Evolutionary conservation across 257 asterid genomes (phyloP), one percentile per base, ranked within the genome.

Genomic region (Verbascum thapsus): DNA sequence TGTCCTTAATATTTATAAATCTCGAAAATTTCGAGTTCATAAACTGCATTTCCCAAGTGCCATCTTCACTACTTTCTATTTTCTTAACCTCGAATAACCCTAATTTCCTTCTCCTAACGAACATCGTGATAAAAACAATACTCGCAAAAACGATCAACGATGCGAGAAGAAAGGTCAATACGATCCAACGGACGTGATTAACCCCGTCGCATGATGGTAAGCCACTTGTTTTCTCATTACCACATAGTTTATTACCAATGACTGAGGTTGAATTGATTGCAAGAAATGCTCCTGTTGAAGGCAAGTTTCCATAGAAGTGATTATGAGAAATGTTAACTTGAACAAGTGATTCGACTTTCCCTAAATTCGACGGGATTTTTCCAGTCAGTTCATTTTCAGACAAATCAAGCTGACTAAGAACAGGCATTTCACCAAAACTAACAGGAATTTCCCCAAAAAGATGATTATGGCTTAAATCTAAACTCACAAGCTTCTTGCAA

Each of bases 351-450:
- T 81, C 85, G 0, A 82, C 78, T 23, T 61, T 58, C 0, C 98
- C 98, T 34, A 90, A 67, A 47, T 77, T 69, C 4, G 69, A 15
- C 0, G 96, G 96, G 18, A 90, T 79, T 70, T 68, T 49, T 0
- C 98, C 98, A 0, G 84, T 74, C 30, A 90, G 61, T 8, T 64
- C 80, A 48, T 90, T 90, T 41, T 45, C 72, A 3, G 96, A 85
- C 58, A 90, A 63, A 68, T 90, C 98, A 17, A 90, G 95, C 74
- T 66, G 79, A 1, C 98, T 87, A 56, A 90, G 95, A 58, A 85
- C 95, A 3, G 86, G 91, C 86, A 90, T 75, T 66, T 72, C 67
- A 0, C 94, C 74, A 9, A 91, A 69, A 61, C 88, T 76, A 0
- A 16, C 12, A 3, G 95, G 98, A 13, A 91, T 82, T 53, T 75